Evolutionary conservation across 768 basidiomycete genomes (phyloP).

Genomic region (Pisolithus marmoratus): DNA sequence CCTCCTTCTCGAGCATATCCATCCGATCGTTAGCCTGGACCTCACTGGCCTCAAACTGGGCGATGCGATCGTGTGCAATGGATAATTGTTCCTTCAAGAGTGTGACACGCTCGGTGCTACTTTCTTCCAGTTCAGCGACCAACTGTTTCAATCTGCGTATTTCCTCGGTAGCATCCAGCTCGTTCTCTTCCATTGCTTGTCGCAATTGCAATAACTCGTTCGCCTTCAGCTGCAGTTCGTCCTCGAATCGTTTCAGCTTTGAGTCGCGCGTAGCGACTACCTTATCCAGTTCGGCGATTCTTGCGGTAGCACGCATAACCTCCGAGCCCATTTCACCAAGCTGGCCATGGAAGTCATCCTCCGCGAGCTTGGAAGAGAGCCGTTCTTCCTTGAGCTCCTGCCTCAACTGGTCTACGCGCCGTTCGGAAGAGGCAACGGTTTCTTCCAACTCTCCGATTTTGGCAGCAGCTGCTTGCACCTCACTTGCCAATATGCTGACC

Average conservation of each 20-base stretch:
- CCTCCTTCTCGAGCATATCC: slow-evolving; percentile 48
- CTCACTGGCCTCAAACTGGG: slow-evolving; percentile 38
- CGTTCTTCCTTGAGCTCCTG: slow-evolving; percentile 51
- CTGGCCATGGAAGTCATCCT: slow-evolving; percentile 34
- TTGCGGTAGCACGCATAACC: slow-evolving; percentile 26
- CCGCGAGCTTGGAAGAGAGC: slow-evolving; percentile 32
- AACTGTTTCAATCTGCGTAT: slow-evolving; percentile 42
- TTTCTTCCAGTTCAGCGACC: slow-evolving; percentile 55
- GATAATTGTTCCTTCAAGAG: slow-evolving; percentile 52
- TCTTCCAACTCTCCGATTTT: slow-evolving; percentile 60
- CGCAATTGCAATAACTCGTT: slow-evolving; percentile 20
- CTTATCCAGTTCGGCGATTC: slow-evolving; percentile 38
- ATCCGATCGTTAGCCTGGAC: slow-evolving; percentile 45
- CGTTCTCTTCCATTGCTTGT: slow-evolving; percentile 18
- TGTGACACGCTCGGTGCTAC: slow-evolving; percentile 46
- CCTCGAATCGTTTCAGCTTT: slow-evolving; percentile 26
- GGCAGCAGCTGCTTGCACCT: slow-evolving; percentile 53
- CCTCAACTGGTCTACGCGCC: slow-evolving; percentile 50
- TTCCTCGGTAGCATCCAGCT: slow-evolving; percentile 25
- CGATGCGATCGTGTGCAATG: slow-evolving; percentile 39
- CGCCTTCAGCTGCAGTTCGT: slow-evolving; percentile 37
- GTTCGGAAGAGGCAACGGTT: slow-evolving; percentile 48
- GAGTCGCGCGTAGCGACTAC: slow-evolving; percentile 39
- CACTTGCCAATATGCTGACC: slow-evolving; percentile 47
- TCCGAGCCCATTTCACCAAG: slow-evolving; percentile 25